A percentile compares a stretch with the other conserved stretches of the same genome.
These are phyloP conservation scores for Clavispora santaluciae DNA, from an alignment of 805 yeast species.

Conservation along the genomic window DNA sequence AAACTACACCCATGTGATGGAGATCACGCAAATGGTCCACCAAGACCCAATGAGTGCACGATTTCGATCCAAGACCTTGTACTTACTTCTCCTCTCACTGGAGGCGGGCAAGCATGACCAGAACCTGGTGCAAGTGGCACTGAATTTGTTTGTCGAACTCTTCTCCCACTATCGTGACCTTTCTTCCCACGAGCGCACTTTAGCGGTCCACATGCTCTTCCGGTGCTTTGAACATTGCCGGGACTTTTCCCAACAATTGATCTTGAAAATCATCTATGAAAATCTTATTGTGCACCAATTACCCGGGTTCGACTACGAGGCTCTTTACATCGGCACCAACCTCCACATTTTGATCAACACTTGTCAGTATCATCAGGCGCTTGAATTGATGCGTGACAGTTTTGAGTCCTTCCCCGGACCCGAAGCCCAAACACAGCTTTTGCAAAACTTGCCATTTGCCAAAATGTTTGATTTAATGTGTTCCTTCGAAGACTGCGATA, in stretches of 20 bases:
- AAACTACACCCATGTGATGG: conserved; percentile 4
- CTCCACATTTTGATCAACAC: conserved; percentile 21
- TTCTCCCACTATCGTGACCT: background rate
- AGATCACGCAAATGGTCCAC: conserved; percentile 7
- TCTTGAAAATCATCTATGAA: conserved; percentile 21
- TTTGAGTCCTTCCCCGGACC: conserved; percentile 11
- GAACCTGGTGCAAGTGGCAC: conserved; percentile 4
- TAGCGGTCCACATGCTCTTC: conserved; percentile 7
- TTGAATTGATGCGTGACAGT: conserved; percentile 7
- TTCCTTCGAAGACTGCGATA: conserved; percentile 20
- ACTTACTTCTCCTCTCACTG: conserved; percentile 12
- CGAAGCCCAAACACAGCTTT: conserved; percentile 8
- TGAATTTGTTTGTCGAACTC: conserved; percentile 8
- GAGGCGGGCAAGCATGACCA: conserved; percentile 4
- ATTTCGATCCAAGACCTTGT: conserved; percentile 3
- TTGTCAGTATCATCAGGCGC: conserved; percentile 21
- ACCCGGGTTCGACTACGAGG: conserved; percentile 8
- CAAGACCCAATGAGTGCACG: conserved; percentile 5
- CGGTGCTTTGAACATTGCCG: conserved; percentile 10
- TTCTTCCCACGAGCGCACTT: conserved; percentile 1
- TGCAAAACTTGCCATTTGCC: conserved; percentile 15
- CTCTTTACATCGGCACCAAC: conserved; percentile 19
- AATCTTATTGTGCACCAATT: conserved; percentile 8
- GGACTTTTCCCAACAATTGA: conserved; percentile 18
- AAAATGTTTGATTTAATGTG: conserved; percentile 15